Evolutionary conservation across 164 flowering plant genomes (phyloP).

Genomic region (Tetrastigma voinierianum): DNA sequence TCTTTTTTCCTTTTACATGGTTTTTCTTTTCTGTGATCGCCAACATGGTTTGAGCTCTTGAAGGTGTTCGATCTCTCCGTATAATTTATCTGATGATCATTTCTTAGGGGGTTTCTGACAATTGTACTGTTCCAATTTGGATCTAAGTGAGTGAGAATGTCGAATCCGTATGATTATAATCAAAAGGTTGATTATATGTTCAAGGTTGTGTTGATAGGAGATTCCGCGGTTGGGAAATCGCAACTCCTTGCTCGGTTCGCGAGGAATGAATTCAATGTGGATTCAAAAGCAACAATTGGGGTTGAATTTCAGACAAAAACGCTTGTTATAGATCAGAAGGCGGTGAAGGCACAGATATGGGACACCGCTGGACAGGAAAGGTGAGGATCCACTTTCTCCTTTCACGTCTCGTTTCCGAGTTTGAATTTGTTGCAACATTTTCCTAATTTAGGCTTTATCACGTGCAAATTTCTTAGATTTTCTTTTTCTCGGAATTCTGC

Average conservation of each 20-base stretch:
- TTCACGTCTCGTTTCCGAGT: not conserved
- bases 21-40: not conserved
- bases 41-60: not conserved
- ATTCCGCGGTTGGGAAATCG: conserved; percentile 71
- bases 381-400: conserved; percentile 17
- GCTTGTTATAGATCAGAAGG: conserved; percentile 52
- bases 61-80: not conserved
- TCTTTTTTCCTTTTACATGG: not conserved
- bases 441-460: not conserved
- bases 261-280: conserved; percentile 60
- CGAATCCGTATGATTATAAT: conserved; percentile 58
- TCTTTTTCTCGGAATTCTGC: not conserved
- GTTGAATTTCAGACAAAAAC: conserved; percentile 75
- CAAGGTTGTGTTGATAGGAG: conserved; percentile 70
- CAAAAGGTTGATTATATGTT: conserved; percentile 71
- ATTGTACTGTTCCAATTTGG: not conserved
- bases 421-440: not conserved
- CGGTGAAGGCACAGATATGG: conserved; percentile 80
- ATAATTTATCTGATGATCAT: not conserved
- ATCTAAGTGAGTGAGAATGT: conserved; percentile 31
- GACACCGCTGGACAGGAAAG: conserved; percentile 78
- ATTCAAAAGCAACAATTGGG: conserved; percentile 74
- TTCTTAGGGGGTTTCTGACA: conserved; percentile 1
- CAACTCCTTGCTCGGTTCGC: conserved; percentile 66
- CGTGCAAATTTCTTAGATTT: not conserved